Percentiles rank a stretch among this genome's conserved stretches.
Conservation (phyloP, 192 early-diverging fungal species). For the Backusella tuberculispora region DNA sequence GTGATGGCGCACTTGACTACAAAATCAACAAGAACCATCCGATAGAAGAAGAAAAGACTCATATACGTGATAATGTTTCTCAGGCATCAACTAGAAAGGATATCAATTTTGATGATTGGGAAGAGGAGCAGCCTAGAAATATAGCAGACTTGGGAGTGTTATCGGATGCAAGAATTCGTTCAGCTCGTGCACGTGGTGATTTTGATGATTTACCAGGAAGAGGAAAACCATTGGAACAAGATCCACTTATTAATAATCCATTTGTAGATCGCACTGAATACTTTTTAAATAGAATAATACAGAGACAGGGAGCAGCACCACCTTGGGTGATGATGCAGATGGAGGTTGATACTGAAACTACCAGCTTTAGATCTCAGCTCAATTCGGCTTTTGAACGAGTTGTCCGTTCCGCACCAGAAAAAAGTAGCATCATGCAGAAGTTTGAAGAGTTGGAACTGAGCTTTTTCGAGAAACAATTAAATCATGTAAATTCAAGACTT, state of each 20-base stretch:
- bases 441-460: neutral
- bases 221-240: constrained; percentile 32
- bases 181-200: constrained; percentile 28
- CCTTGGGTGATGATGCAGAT: constrained; percentile 36
- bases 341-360: constrained; percentile 31
- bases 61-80: neutral
- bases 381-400: constrained; percentile 21
- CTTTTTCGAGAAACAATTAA: constrained; percentile 24
- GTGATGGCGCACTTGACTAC: constrained; percentile 33
- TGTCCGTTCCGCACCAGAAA: neutral
- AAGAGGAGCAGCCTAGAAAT: neutral
- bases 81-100: neutral
- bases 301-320: constrained; percentile 36
- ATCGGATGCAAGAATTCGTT: constrained; percentile 33
- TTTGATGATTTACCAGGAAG: constrained; percentile 33
- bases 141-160: constrained; percentile 20
- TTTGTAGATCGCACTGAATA: constrained; percentile 40
- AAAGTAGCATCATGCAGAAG: neutral
- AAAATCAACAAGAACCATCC: constrained; percentile 8
- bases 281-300: constrained; percentile 37
- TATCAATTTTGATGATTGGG: constrained; percentile 8
- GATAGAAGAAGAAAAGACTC: constrained; percentile 6
- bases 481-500: constrained; percentile 26
- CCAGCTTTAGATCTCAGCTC: constrained; percentile 7
- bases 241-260: constrained; percentile 30